Conservation (phyloP, 192 early-diverging fungal genomes). For the Rhizophagus clarus region DNA sequence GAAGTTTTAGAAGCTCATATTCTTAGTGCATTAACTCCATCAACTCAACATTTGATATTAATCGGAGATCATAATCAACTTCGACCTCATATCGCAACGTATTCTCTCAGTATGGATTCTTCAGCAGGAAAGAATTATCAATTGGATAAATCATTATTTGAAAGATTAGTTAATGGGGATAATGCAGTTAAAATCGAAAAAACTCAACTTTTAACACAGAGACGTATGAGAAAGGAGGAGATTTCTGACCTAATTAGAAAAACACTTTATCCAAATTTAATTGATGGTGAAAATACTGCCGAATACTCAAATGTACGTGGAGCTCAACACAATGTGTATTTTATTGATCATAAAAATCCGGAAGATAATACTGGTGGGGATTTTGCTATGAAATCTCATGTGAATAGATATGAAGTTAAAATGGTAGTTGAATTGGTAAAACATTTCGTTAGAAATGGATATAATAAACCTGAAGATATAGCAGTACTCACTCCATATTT, state of each 20-base stretch:
- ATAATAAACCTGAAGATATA: slow-evolving; percentile 47
- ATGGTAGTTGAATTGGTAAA: slow-evolving; percentile 52
- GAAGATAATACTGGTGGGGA: slow-evolving; percentile 41
- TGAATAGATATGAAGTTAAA: slow-evolving; percentile 50
- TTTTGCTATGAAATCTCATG: slow-evolving; percentile 47
- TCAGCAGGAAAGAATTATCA: slow-evolving; percentile 38
- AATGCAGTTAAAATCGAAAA: neutral
- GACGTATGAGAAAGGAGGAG: slow-evolving; percentile 55
- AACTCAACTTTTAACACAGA: slow-evolving; percentile 32
- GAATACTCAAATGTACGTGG: slow-evolving; percentile 43
- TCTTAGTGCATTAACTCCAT: slow-evolving; percentile 43
- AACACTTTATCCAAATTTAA: slow-evolving; percentile 50
- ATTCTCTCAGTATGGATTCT: slow-evolving; percentile 39
- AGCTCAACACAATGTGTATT: slow-evolving; percentile 49
- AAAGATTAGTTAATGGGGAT: slow-evolving; percentile 37
- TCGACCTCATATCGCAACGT: neutral
- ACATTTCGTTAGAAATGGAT: slow-evolving; percentile 56
- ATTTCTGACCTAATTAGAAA: slow-evolving; percentile 50
- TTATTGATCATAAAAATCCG: slow-evolving; percentile 49
- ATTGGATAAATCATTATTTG: slow-evolving; percentile 55
- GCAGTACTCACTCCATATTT: slow-evolving; percentile 60
- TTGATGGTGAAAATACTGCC: slow-evolving; percentile 40
- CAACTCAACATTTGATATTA: slow-evolving; percentile 57
- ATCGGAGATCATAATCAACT: slow-evolving; percentile 52
- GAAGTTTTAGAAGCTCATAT: slow-evolving; percentile 63